Evolutionary conservation across 441 rosid genomes (phyloP).

Genomic region (Syzygium syzygioides): DNA sequence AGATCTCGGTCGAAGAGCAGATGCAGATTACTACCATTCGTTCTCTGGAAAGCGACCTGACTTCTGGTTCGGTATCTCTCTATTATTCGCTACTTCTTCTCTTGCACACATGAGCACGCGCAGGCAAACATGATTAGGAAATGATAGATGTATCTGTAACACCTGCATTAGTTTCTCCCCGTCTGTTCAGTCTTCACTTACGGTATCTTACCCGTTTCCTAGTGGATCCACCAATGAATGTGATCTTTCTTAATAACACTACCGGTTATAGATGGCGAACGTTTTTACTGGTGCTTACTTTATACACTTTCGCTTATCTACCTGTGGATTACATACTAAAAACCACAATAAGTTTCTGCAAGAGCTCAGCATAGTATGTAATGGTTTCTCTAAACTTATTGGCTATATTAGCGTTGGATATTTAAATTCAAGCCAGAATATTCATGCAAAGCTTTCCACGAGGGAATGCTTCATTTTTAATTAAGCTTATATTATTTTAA

Average conservation of each 20-base stretch:
- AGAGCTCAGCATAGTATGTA: not conserved
- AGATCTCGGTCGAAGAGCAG: conserved; percentile 64
- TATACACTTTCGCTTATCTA: not conserved
- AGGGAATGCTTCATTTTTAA: not conserved
- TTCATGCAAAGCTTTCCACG: not conserved
- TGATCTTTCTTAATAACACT: not conserved
- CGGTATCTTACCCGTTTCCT: not conserved
- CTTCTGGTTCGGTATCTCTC: conserved; percentile 1
- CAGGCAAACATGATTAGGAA: not conserved
- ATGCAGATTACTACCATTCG: conserved; percentile 42
- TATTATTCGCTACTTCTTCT: not conserved
- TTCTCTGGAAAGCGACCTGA: conserved; percentile 46
- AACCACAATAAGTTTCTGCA: not conserved
- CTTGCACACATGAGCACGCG: not conserved
- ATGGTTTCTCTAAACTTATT: not conserved
- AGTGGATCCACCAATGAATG: not conserved
- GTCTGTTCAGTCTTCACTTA: not conserved
- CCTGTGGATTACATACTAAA: not conserved
- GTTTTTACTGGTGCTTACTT: not conserved
- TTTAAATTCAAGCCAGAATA: not conserved
- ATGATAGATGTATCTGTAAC: not conserved
- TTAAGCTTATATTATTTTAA: not conserved
- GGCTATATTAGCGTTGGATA: not conserved
- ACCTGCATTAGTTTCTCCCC: not conserved
- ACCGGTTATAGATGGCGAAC: not conserved